Percentiles rank a stretch among this genome's conserved stretches.
These are phyloP conservation scores for Globisporangium uncinulatum DNA, from an alignment of 352 stramenopile species.

Conservation along the genomic window DNA sequence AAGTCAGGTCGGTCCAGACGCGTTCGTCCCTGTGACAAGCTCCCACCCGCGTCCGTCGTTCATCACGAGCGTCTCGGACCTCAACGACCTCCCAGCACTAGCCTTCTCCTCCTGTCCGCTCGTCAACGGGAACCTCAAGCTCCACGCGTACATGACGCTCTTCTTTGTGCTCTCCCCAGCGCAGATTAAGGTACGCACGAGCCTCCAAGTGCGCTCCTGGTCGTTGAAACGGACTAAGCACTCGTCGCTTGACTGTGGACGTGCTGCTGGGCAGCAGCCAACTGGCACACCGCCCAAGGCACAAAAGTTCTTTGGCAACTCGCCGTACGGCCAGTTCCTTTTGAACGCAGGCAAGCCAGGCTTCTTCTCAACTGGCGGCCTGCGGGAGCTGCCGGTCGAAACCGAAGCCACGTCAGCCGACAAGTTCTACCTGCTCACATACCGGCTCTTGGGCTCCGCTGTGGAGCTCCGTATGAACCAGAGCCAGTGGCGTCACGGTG, in stretches of 20 bases:
- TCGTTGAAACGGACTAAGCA: background rate
- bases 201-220: no score
- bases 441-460: conserved; percentile 33
- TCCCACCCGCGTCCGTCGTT: conserved; percentile 9
- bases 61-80: conserved; percentile 9
- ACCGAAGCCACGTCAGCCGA: conserved; percentile 13
- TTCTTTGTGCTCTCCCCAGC: conserved; percentile 54
- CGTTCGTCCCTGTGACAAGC: conserved; percentile 9
- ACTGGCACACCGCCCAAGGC: conserved; percentile 17
- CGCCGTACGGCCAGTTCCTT: conserved; percentile 61
- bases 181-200: conserved; percentile 30
- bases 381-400: conserved; percentile 21
- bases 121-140: conserved; percentile 16
- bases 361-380: conserved; percentile 42
- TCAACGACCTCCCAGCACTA: conserved; percentile 26
- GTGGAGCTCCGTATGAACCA: conserved; percentile 46
- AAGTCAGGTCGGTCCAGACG: conserved; percentile 19
- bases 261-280: background rate
- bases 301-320: conserved; percentile 71
- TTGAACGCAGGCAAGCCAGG: conserved; percentile 49
- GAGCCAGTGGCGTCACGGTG: conserved; percentile 17
- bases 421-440: conserved; percentile 32
- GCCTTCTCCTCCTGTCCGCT: conserved; percentile 48
- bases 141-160: conserved; percentile 58
- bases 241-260: conserved; percentile 15